A percentile compares a stretch with the other conserved stretches of the same genome.
phyloP scores from a whole-genome alignment of 805 yeast genomes.

The Nakazawaea wyomingensis region DNA sequence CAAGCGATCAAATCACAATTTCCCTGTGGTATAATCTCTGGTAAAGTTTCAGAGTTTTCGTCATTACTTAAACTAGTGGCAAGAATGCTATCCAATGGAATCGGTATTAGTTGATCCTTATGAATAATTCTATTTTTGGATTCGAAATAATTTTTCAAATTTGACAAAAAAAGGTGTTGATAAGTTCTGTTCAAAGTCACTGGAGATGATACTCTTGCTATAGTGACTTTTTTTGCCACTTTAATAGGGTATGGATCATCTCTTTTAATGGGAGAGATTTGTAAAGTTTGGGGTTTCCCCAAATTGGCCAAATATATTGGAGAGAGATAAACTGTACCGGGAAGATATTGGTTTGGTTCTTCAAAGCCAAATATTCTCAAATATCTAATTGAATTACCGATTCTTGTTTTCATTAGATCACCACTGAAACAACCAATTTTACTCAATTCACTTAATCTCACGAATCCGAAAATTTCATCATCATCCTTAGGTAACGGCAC shows the following conservation, averaged over 20 bases:
- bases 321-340: conserved; percentile 46
- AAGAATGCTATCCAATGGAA: conserved; percentile 65
- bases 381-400: conserved; percentile 15
- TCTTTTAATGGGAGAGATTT: conserved; percentile 18
- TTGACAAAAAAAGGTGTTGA: conserved; percentile 57
- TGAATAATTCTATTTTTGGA: conserved; percentile 50
- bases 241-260: conserved; percentile 26
- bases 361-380: conserved; percentile 52
- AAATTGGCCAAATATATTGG: conserved; percentile 56
- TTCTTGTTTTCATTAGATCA: conserved; percentile 43
- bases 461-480: conserved; percentile 37
- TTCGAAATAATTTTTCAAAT: conserved; percentile 60
- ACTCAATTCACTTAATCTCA: conserved; percentile 46
- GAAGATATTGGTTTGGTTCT: conserved; percentile 50
- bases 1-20: conserved; percentile 74
- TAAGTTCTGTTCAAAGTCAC: conserved; percentile 57
- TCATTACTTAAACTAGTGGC: conserved; percentile 41
- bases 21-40: conserved; percentile 48
- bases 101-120: conserved; percentile 68
- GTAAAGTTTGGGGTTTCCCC: conserved; percentile 26
- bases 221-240: conserved; percentile 57
- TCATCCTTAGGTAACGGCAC: conserved; percentile 35
- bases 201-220: conserved; percentile 67
- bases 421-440: conserved; percentile 65
- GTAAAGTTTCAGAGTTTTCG: conserved; percentile 16